phyloP scores from a whole-genome alignment of 129 eudicot genomes.

The Silybum marianum region DNA sequence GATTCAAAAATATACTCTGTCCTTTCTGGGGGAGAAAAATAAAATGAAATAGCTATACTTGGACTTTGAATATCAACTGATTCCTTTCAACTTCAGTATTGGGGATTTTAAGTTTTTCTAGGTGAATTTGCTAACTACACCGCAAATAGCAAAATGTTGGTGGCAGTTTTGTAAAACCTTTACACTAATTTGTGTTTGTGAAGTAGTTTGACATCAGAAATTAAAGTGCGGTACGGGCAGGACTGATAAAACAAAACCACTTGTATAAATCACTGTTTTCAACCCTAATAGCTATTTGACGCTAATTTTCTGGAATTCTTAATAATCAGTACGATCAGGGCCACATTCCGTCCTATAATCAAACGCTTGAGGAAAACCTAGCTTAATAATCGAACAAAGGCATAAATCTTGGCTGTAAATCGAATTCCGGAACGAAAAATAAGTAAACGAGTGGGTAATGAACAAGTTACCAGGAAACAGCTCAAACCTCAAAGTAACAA shows the following conservation, averaged over 20 bases:
- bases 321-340: slow-evolving; percentile 24
- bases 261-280: slow-evolving; percentile 12
- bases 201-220: neutral
- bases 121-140: neutral
- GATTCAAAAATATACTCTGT: neutral
- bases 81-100: slow-evolving; percentile 16
- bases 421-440: neutral
- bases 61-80: neutral
- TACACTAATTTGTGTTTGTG: neutral
- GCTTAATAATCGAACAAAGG: slow-evolving; percentile 13
- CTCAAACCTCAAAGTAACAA: slow-evolving; percentile 31
- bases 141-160: slow-evolving; percentile 15
- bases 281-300: slow-evolving; percentile 25
- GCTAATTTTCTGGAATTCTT: neutral
- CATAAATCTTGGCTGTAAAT: neutral
- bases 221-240: neutral
- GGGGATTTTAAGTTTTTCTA: slow-evolving; percentile 8
- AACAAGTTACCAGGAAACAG: slow-evolving; percentile 20
- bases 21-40: slow-evolving; percentile 4
- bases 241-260: slow-evolving; percentile 4
- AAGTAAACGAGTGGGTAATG: slow-evolving; percentile 17
- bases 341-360: slow-evolving; percentile 25
- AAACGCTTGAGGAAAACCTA: slow-evolving; percentile 24
- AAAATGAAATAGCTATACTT: slow-evolving; percentile 1
- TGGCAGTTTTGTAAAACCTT: neutral